Base-by-base conservation (phyloP, 306 rosid genomes). In the Glycine tomentella region DNA sequence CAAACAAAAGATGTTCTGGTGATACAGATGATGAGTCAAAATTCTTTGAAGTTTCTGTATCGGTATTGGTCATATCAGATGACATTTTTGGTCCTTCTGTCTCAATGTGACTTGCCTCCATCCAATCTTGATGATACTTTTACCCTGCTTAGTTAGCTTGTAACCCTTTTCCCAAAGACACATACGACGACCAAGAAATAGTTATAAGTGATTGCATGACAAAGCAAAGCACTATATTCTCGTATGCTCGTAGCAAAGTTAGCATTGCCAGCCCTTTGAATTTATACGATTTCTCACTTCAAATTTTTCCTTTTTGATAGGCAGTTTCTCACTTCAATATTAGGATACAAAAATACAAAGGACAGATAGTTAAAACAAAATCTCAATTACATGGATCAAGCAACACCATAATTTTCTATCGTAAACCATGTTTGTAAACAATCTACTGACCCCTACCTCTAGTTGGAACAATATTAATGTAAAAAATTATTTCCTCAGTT, bases 121-220 rank as follows among this genome's bases (percentile, higher is more conserved):
- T 71, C 91, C 93, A 91, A 89, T 82, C 72, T 76, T 86, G 67
- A 71, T 7, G 6, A 88, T 79, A 69, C 89, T 85, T 55, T 80
- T 89, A 20, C 98, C 98, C 81, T 95, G 97, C 84, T 77, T 91
- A 42, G 98, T 95, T 57, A 95, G 84, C 92, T 87, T 95, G 88
- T 89, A 95, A 57, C 99, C 97, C 97, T 93, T 81, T 75, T 64
- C 71, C 40, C 48, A 36, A 34, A 86, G 65, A 83, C 76, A 80
- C 76, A 85, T 38, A 52, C 68, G 16, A 75, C 61, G 76, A 48
- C 42, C 76, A 61, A 85, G 66, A 81, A 65, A 80, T 25, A 76
- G 81, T 77, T 79, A 69, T 34, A 75, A 77, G 52, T 52, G 49
- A 13, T 61, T 72, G 69, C 63, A 69, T 52, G 76, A 45, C 8